Evolutionary conservation across 2,329 filamentous ascomycete genomes (phyloP).

Genomic region (Neoascochyta sp.): DNA sequence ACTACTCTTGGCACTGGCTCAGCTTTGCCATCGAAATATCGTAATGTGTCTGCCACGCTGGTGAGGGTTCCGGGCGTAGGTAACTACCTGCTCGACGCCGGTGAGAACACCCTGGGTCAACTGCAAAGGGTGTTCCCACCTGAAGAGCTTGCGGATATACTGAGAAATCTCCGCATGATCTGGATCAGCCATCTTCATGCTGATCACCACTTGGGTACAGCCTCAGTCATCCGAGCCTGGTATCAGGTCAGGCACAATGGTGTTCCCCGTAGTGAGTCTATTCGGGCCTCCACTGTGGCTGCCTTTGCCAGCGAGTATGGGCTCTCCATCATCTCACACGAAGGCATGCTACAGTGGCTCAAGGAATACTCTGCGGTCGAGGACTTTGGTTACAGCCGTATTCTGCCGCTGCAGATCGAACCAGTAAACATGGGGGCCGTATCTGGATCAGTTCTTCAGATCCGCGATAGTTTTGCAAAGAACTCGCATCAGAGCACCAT

Average conservation of each 20-base stretch:
- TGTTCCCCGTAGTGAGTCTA: conserved; percentile 24
- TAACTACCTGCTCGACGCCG: conserved; percentile 87
- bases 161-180: conserved; percentile 75
- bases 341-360: conserved; percentile 71
- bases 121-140: conserved; percentile 68
- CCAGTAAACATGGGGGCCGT: conserved; percentile 18
- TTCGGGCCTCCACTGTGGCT: conserved; percentile 34
- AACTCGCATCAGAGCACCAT: conserved; percentile 17
- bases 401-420: conserved; percentile 50
- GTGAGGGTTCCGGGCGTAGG: conserved; percentile 79
- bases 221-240: conserved; percentile 80
- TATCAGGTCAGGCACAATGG: conserved; percentile 54
- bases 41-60: conserved; percentile 88
- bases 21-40: conserved; percentile 83
- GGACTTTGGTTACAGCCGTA: conserved; percentile 65
- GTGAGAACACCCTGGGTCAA: conserved; percentile 89
- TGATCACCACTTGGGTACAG: conserved; percentile 87
- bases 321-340: conserved; percentile 60
- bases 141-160: conserved; percentile 62
- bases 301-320: conserved; percentile 21
- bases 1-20: conserved; percentile 89
- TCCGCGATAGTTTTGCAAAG: too few relatives aligned
- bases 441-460: conserved; percentile 25
- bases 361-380: conserved; percentile 76
- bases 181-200: conserved; percentile 96